Base-by-base conservation (phyloP, 306 rosid species). In the Benincasa hispida region DNA sequence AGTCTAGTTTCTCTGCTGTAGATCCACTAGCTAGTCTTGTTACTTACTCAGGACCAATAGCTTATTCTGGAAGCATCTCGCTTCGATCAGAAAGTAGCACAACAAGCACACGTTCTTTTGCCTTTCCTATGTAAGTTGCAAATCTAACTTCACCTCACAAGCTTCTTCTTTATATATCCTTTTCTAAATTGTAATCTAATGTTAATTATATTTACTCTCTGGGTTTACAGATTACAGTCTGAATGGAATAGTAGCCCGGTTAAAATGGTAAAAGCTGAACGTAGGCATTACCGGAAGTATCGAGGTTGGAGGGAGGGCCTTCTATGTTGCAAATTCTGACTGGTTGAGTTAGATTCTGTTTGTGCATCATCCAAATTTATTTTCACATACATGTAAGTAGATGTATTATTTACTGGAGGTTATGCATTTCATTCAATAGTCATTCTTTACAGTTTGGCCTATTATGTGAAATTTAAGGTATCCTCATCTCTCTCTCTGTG, bases 61-160 rank as follows among this genome's bases (percentile, higher is more conserved):
- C 96, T 59, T 88, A 89, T 84, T 90, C 98, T 0, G 97, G 96
- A 37, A 92, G 94, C 78, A 62, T 92, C 79, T 95, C 99, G 56
- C 91, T 87, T 58, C 91, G 99, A 62, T 92, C 98, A 0, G 98
- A 95, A 54, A 90, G 99, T 90, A 95, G 99, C 86, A 82, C 97
- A 18, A 87, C 98, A 17, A 95, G 99, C 96, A 86, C 97, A 0
- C 96, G 97, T 6, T 95, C 99, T 59, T 95, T 95, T 27, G 98
- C 99, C 63, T 95, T 95, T 77, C 99, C 99, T 0, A 48, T 90
- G 99, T 92, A 28, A 50, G 61, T 51, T 5, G 2, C 76, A 51
- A 48, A 10, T 72, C 24, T 50, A 30, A 47, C 59, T 72, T 28
- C 42, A 42, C 32, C 54, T 41, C 22, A 3, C 59, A 45, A 72